Percentiles rank a stretch among this genome's conserved stretches.
These are phyloP conservation scores for Podila epicladia DNA, from an alignment of 192 early-diverging fungal species.

Conservation along the genomic window DNA sequence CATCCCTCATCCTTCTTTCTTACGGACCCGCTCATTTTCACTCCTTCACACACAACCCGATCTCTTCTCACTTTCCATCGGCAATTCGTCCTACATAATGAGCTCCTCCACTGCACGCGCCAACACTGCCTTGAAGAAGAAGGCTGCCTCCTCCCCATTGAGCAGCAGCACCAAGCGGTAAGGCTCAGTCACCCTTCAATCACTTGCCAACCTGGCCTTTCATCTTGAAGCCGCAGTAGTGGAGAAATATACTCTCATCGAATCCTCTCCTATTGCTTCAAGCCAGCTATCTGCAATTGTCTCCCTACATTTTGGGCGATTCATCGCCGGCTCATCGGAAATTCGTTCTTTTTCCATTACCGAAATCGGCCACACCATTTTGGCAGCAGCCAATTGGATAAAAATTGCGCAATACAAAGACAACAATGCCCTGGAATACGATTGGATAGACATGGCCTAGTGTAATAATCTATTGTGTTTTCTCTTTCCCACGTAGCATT, in stretches of 20 bases:
- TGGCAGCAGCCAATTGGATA: neutral
- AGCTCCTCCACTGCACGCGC: conserved; percentile 43
- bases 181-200: neutral
- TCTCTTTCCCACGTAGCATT: conserved; percentile 65
- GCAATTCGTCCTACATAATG: conserved; percentile 28
- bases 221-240: too few relatives aligned
- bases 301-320: too few relatives aligned
- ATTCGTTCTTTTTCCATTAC: too few relatives aligned
- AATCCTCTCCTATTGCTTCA: too few relatives aligned
- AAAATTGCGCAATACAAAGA: neutral
- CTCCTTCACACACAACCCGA: neutral
- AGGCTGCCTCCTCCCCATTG: conserved; percentile 24
- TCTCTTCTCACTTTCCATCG: too few relatives aligned
- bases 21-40: conserved; percentile 17
- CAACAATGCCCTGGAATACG: neutral
- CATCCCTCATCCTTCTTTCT: conserved; percentile 4
- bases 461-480: neutral
- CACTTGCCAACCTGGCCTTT: too few relatives aligned
- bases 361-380: too few relatives aligned
- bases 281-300: too few relatives aligned
- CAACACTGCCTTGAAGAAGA: conserved; percentile 27
- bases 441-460: too few relatives aligned
- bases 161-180: conserved; percentile 50
- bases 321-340: too few relatives aligned
- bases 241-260: too few relatives aligned